phyloP scores from a whole-genome alignment of 1,284 basidiomycete species.

The Tilletia walkeri region DNA sequence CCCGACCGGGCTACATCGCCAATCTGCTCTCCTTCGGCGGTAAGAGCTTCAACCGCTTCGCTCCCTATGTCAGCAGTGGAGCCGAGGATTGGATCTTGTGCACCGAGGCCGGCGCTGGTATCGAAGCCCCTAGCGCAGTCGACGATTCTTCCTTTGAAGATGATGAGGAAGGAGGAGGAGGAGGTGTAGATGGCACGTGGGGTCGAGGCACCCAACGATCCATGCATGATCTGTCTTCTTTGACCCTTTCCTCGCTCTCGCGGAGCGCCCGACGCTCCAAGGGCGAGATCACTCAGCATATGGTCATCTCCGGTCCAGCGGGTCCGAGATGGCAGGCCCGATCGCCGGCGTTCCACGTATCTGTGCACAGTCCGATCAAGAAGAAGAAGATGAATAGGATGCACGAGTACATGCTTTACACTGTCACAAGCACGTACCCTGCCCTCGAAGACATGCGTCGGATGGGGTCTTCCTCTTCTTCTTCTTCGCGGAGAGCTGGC shows the following conservation, averaged over 20 bases:
- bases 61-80: slow-evolving; percentile 76
- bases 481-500: not conserved
- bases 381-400: slow-evolving; percentile 65
- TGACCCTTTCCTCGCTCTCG: not conserved
- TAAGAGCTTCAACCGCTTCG: slow-evolving; percentile 75
- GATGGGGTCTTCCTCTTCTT: not conserved
- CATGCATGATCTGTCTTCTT: not conserved
- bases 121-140: not conserved
- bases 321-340: slow-evolving; percentile 69
- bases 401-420: slow-evolving; percentile 70
- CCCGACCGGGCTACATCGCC: slow-evolving; percentile 7
- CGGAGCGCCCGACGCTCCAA: not conserved
- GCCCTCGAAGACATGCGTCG: slow-evolving; percentile 2
- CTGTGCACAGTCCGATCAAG: slow-evolving; percentile 76
- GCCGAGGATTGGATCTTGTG: slow-evolving; percentile 65
- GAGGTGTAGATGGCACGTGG: not conserved
- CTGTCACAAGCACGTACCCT: slow-evolving; percentile 71
- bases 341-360: slow-evolving; percentile 68
- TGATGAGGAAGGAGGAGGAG: not conserved
- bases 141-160: not conserved
- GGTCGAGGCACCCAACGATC: not conserved
- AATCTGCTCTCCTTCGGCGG: slow-evolving; percentile 64
- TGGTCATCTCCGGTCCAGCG: slow-evolving; percentile 66
- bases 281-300: slow-evolving; percentile 59
- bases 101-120: slow-evolving; percentile 25